Evolutionary conservation across 2,329 filamentous ascomycete species (phyloP).

Genomic region (Penicillium sp.): DNA sequence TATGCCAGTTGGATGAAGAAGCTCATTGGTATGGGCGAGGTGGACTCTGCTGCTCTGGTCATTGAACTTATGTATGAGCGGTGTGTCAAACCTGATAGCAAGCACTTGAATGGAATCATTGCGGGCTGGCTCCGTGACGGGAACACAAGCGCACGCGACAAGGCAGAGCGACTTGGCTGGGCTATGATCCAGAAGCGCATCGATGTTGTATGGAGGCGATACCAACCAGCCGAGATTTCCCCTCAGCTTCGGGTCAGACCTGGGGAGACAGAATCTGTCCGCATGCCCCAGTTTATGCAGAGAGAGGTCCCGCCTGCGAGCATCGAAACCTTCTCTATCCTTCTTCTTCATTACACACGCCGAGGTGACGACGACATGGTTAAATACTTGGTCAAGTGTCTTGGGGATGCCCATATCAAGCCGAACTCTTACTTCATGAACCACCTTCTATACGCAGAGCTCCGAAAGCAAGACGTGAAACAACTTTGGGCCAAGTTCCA

Average conservation of each 20-base stretch:
- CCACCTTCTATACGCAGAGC: constrained; percentile 67
- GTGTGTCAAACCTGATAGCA: constrained; percentile 65
- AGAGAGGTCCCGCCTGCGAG: constrained; percentile 58
- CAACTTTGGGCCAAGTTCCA: constrained; percentile 58
- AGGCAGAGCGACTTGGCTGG: constrained; percentile 70
- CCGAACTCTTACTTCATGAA: constrained; percentile 77
- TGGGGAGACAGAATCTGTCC: constrained; percentile 16
- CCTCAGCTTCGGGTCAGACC: constrained; percentile 30
- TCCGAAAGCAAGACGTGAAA: constrained; percentile 57
- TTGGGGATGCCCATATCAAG: constrained; percentile 61
- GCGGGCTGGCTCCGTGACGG: constrained; percentile 71
- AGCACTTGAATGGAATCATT: constrained; percentile 79
- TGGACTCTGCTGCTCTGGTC: constrained; percentile 69
- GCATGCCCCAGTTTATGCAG: constrained; percentile 41
- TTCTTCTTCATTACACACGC: constrained; percentile 69
- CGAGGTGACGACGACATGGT: constrained; percentile 59
- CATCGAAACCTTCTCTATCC: constrained; percentile 73
- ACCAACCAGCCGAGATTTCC: constrained; percentile 21
- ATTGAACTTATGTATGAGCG: constrained; percentile 71
- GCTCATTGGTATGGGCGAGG: constrained; percentile 68
- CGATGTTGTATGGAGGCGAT: constrained; percentile 55
- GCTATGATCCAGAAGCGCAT: constrained; percentile 71
- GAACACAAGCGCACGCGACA: constrained; percentile 52
- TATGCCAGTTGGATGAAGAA: constrained; percentile 86
- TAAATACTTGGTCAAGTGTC: constrained; percentile 60